Percentiles rank a stretch among this genome's conserved stretches.
These are phyloP conservation scores for Scheffersomyces spartinae DNA, from an alignment of 805 yeast species.

Conservation along the genomic window DNA sequence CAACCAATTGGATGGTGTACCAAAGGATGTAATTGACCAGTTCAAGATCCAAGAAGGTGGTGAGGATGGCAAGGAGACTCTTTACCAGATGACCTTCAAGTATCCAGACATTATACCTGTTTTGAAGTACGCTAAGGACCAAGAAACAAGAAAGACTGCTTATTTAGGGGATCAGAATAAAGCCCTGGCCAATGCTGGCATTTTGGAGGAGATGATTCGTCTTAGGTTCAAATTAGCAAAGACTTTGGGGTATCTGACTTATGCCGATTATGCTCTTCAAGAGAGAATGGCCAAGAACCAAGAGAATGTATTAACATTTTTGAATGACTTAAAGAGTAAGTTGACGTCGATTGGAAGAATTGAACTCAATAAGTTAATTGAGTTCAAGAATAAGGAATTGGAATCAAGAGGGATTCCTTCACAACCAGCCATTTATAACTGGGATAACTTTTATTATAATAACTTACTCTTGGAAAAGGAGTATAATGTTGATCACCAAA, in stretches of 20 bases:
- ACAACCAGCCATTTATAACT: conserved; percentile 36
- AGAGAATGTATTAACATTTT: conserved; percentile 46
- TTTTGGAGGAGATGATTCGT: conserved; percentile 48
- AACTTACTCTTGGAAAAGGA: conserved; percentile 55
- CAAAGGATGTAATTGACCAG: conserved; percentile 47
- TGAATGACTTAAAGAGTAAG: conserved; percentile 48
- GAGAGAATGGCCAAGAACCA: conserved; percentile 72
- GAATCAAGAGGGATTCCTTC: conserved; percentile 29
- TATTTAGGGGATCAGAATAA: conserved; percentile 60
- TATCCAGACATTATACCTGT: conserved; percentile 74
- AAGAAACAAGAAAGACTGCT: conserved; percentile 56
- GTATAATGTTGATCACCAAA: conserved; percentile 60
- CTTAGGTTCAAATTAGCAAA: conserved; percentile 53
- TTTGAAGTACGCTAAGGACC: conserved; percentile 54
- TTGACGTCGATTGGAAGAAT: conserved; percentile 46
- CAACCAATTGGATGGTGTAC: conserved; percentile 66
- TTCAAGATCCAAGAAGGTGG: conserved; percentile 35
- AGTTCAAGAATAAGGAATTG: conserved; percentile 44
- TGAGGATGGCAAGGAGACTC: conserved; percentile 23
- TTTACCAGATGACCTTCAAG: conserved; percentile 63
- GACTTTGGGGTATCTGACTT: conserved; percentile 54
- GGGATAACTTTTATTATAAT: conserved; percentile 68
- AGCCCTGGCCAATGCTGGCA: conserved; percentile 49
- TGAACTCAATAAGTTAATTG: conserved; percentile 38
- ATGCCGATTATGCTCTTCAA: conserved; percentile 61